Conservation (phyloP, 768 basidiomycete species). For the Lactarius sanguifluus region DNA sequence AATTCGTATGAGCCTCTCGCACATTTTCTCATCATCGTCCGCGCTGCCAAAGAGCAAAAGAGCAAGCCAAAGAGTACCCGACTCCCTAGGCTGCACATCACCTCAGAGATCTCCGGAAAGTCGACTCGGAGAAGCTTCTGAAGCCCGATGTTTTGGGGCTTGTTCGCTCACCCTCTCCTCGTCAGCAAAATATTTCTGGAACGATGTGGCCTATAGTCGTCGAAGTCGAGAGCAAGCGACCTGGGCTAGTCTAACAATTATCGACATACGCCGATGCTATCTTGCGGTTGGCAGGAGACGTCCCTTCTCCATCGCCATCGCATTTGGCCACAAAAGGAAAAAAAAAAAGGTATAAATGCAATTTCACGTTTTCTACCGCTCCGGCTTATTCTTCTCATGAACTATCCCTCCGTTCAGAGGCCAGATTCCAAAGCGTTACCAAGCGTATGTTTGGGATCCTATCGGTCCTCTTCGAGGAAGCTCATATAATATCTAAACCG, state of each 20-base stretch:
- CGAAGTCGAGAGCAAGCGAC: background rate
- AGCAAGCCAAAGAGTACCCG: background rate
- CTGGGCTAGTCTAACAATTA: background rate
- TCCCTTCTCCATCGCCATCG: background rate
- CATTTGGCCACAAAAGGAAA: background rate
- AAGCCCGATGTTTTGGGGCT: background rate
- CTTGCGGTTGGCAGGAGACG: background rate
- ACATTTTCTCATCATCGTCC: background rate
- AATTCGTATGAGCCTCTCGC: too few species aligned
- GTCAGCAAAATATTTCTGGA: background rate
- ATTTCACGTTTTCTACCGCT: background rate
- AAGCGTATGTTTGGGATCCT: background rate
- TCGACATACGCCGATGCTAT: background rate
- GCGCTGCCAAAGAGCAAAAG: too few species aligned
- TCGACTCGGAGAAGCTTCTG: background rate
- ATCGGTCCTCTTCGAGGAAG: background rate
- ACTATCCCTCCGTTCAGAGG: background rate
- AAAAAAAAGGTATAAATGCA: background rate
- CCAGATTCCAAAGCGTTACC: background rate
- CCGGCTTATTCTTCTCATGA: background rate
- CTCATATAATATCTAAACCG: background rate
- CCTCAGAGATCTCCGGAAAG: background rate
- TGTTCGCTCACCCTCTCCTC: background rate
- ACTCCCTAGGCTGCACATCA: background rate
- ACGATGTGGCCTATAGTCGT: background rate